Conservation (phyloP, 768 basidiomycete species). For the Gautieria morchelliformis region DNA sequence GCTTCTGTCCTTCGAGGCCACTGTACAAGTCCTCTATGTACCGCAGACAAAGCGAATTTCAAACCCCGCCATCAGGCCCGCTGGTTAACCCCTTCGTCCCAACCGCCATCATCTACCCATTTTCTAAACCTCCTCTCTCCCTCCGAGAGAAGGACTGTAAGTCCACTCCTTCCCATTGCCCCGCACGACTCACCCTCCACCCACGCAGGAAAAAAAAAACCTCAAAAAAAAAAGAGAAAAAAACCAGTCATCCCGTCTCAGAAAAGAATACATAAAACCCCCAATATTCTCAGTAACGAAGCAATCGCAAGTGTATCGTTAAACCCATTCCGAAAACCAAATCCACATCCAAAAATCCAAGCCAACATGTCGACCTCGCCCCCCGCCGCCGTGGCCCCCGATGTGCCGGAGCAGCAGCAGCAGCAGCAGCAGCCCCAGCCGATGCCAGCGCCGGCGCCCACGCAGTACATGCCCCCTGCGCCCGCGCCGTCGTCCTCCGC, state of each 20-base stretch:
- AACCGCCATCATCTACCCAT: slow-evolving; percentile 5
- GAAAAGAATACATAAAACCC: slow-evolving; percentile 18
- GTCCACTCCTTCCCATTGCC: background rate
- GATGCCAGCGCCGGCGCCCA: slow-evolving; percentile 44
- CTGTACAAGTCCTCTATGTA: too few species aligned
- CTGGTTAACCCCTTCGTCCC: background rate
- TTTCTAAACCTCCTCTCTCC: slow-evolving; percentile 8
- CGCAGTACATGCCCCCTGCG: slow-evolving; percentile 44
- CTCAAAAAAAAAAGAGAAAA: slow-evolving; percentile 6
- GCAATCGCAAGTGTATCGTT: slow-evolving; percentile 4
- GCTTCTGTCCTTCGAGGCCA: too few species aligned
- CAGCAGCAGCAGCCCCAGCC: slow-evolving; percentile 8
- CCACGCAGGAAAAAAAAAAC: slow-evolving; percentile 8
- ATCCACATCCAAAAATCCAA: too few species aligned
- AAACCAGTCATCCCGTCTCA: slow-evolving; percentile 8
- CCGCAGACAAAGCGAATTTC: background rate
- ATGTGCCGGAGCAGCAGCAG: slow-evolving; percentile 21
- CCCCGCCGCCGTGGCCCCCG: slow-evolving; percentile 25
- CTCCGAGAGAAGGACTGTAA: slow-evolving; percentile 8
- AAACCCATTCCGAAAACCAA: slow-evolving; percentile 23
- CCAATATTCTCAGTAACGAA: slow-evolving; percentile 33
- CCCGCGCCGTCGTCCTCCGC: slow-evolving; percentile 45
- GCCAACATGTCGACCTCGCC: slow-evolving; percentile 31
- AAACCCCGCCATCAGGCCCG: background rate
- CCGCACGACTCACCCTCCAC: background rate